A percentile compares a stretch with the other conserved stretches of the same genome.
phyloP scores from a whole-genome alignment of 352 stramenopile genomes.

The Plasmopara viticola region DNA sequence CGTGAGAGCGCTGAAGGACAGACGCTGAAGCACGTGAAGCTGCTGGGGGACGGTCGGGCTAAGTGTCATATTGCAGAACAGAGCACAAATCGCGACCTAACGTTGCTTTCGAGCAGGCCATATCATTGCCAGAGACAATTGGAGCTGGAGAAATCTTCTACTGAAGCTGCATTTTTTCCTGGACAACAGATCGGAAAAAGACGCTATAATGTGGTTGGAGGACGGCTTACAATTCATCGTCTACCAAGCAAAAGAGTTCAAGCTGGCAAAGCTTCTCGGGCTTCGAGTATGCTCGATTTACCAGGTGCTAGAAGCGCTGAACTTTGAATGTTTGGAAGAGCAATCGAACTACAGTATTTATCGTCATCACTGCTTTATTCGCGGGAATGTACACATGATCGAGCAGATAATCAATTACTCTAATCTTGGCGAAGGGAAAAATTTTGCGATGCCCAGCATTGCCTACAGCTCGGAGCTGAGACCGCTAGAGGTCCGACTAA shows the following conservation, averaged over 20 bases:
- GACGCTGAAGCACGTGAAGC: slow-evolving; percentile 16
- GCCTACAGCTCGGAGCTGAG: slow-evolving; percentile 36
- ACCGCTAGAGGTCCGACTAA: slow-evolving; percentile 49
- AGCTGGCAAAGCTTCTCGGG: slow-evolving; percentile 13
- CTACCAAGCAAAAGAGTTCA: slow-evolving; percentile 4
- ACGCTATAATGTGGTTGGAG: slow-evolving; percentile 15
- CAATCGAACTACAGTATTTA: slow-evolving; percentile 13
- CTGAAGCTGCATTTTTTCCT: slow-evolving; percentile 18
- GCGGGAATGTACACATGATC: slow-evolving; percentile 13
- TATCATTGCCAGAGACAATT: slow-evolving; percentile 2
- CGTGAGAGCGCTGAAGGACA: slow-evolving; percentile 2
- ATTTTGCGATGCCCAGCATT: slow-evolving; percentile 26
- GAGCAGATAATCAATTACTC: slow-evolving; percentile 5
- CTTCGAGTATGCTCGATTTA: slow-evolving; percentile 18
- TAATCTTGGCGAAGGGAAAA: slow-evolving; percentile 1
- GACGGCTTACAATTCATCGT: slow-evolving; percentile 19
- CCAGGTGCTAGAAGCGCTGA: slow-evolving; percentile 16
- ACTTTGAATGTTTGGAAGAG: slow-evolving; percentile 17
- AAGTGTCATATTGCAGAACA: neutral
- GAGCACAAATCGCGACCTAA: neutral
- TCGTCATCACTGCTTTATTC: slow-evolving; percentile 19
- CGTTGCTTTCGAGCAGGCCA: slow-evolving; percentile 3
- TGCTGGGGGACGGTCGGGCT: slow-evolving; percentile 8
- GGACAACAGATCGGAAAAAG: slow-evolving; percentile 10
- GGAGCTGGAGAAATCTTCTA: slow-evolving; percentile 17